Conservation (phyloP, 139 green algal species). For the Chlamydomonas incerta region DNA sequence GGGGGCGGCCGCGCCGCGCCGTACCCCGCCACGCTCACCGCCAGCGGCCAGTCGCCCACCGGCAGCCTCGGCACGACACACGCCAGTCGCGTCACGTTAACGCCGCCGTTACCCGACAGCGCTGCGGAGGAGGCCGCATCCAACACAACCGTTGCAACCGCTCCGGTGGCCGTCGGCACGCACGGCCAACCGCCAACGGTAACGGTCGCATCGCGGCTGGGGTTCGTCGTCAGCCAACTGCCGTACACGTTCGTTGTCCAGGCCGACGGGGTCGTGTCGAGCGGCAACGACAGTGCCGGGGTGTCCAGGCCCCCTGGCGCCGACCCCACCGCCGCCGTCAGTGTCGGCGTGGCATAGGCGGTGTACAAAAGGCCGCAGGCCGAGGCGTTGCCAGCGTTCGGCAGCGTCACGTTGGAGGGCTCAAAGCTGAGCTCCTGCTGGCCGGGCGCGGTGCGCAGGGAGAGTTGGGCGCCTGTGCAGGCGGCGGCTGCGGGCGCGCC, state of each 20-base stretch:
- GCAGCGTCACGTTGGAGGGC: not conserved
- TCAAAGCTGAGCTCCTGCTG: not conserved
- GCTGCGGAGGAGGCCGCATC: not conserved
- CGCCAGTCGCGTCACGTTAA: not conserved
- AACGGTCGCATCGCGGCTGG: not conserved
- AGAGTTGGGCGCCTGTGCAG: not conserved
- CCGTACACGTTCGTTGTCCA: not conserved
- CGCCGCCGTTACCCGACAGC: conserved; percentile 4
- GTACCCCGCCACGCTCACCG: not conserved
- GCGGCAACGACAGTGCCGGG: not conserved
- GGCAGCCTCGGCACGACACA: conserved; percentile 7
- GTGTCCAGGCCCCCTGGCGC: not conserved
- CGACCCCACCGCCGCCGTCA: not conserved
- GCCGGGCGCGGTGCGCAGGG: not conserved
- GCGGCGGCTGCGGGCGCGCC: not conserved
- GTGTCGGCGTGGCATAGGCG: conserved; percentile 11
- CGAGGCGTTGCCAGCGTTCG: too few relatives aligned
- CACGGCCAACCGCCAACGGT: not conserved
- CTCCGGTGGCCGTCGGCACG: not conserved
- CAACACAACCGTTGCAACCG: not conserved
- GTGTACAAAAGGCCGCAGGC: not conserved
- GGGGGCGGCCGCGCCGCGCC: not conserved
- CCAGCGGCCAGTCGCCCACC: not conserved
- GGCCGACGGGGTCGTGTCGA: not conserved
- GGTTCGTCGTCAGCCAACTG: not conserved